Base-by-base conservation (phyloP, 805 yeast genomes). In the Peterozyma xylosa region DNA sequence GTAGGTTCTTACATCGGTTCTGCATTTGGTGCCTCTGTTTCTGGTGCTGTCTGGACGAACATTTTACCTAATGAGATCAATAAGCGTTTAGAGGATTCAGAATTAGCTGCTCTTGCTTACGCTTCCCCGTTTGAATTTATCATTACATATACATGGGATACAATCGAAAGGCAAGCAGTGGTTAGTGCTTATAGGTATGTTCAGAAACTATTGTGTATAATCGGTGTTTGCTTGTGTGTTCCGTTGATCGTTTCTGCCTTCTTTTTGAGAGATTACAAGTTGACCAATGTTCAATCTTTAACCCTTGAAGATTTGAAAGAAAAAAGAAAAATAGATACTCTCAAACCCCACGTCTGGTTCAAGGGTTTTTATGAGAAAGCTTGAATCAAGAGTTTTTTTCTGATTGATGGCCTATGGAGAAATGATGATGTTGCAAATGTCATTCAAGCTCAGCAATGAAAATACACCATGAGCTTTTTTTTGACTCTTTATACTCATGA, bases 41-140 rank as follows among this genome's bases (percentile, higher is more conserved):
- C 85, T 17, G 88, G 87, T 50, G 86, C 87, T 30, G 69, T 82
- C 37, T 83, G 87, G 86, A 75, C 85, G 11, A 76, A 80, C 50
- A 56, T 68, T 14, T 63, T 83, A 53, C 82, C 78, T 55, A 53
- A 56, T 17, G 56, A 69, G 51, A 59, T 78, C 39, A 45, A 53
- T 32, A 59, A 64, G 38, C 53, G 70, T 43, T 48, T 73, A 11
- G 54, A 56, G 16, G 54, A 63, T 9, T 51, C 60, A 1, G 57
- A 68, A 0, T 48, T 71, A n/a, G 77, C 78, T 7, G 50, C 60
- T 0, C 48, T 43, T 2, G 82, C 79, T 11, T 80, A 79, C 52
- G 67, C 66, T 2, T 59, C 70, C n/a, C 89, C 89, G 30, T 70
- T 71, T 50, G 59, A 68, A 0, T 80, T 76, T 50, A 65, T 74